phyloP scores from a whole-genome alignment of 176 grass and related monocot genomes.

The Carex parvula region DNA sequence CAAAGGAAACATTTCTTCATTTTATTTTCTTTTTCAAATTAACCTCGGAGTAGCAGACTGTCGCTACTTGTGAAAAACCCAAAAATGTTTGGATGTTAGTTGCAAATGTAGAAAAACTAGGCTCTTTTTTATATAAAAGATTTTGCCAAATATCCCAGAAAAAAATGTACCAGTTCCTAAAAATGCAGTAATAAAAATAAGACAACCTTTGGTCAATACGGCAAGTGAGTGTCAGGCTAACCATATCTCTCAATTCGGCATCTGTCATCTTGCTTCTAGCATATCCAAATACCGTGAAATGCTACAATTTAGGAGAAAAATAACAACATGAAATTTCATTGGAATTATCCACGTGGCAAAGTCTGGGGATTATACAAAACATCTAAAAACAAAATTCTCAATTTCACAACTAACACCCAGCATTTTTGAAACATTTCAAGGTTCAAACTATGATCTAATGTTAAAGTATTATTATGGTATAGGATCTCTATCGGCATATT shows the following conservation, averaged over 20 bases:
- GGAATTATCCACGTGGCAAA: background rate
- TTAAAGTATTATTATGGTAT: background rate
- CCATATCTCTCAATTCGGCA: slow-evolving; percentile 79
- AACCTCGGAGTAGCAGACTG: background rate
- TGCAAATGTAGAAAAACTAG: background rate
- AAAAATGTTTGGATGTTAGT: background rate
- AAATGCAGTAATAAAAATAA: background rate
- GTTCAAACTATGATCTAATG: background rate
- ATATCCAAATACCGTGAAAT: slow-evolving; percentile 98
- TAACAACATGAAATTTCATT: background rate
- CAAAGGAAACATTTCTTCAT: background rate
- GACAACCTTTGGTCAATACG: slow-evolving; percentile 88
- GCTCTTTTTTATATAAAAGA: background rate
- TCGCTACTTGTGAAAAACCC: background rate
- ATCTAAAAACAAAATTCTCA: background rate
- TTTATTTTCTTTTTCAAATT: background rate
- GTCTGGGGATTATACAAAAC: background rate
- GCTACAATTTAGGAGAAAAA: slow-evolving; percentile 30
- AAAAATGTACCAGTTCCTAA: background rate
- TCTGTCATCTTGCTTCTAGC: slow-evolving; percentile 99
- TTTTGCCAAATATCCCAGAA: background rate
- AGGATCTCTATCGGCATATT: background rate
- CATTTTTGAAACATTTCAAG: background rate
- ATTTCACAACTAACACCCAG: background rate
- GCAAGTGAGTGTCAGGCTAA: slow-evolving; percentile 92